Conservation (phyloP, 2,329 filamentous ascomycete species). For the Dothiorella sarmentorum region DNA sequence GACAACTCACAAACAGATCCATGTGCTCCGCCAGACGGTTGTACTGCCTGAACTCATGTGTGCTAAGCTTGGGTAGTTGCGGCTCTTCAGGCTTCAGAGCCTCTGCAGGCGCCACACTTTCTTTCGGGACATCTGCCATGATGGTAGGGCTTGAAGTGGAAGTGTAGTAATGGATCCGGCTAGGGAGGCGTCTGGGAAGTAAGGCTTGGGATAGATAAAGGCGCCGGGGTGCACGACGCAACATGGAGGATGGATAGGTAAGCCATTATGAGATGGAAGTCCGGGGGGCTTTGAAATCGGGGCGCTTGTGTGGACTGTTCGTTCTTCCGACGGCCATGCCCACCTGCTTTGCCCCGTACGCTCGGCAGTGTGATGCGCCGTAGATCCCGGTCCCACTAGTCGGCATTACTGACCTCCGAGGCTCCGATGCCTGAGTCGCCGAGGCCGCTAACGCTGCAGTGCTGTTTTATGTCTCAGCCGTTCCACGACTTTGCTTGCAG, state of each 20-base stretch:
- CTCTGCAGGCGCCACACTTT: neutral
- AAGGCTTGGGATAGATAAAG: conserved; percentile 1
- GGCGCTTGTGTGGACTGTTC: neutral
- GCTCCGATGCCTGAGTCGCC: neutral
- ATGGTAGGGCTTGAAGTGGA: neutral
- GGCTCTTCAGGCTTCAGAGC: neutral
- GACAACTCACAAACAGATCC: conserved; percentile 60
- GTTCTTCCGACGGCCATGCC: conserved; percentile 1
- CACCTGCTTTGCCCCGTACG: neutral
- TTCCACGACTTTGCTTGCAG: too few relatives aligned
- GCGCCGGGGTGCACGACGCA: neutral
- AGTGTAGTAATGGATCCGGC: neutral
- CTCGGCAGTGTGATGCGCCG: conserved; percentile 1
- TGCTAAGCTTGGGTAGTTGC: conserved; percentile 55
- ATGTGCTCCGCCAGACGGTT: conserved; percentile 73
- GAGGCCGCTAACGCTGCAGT: neutral
- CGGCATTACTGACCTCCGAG: neutral
- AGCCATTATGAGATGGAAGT: neutral
- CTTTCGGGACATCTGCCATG: neutral
- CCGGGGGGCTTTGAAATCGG: conserved; percentile 4
- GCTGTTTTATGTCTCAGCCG: neutral
- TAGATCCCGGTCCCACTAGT: neutral
- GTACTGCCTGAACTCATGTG: conserved; percentile 65
- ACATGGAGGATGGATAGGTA: neutral
- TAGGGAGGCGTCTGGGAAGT: neutral